Percentiles rank a stretch among this genome's conserved stretches.
Conservation (phyloP, 176 grass and related monocot genomes). For the Hordeum marinum region DNA sequence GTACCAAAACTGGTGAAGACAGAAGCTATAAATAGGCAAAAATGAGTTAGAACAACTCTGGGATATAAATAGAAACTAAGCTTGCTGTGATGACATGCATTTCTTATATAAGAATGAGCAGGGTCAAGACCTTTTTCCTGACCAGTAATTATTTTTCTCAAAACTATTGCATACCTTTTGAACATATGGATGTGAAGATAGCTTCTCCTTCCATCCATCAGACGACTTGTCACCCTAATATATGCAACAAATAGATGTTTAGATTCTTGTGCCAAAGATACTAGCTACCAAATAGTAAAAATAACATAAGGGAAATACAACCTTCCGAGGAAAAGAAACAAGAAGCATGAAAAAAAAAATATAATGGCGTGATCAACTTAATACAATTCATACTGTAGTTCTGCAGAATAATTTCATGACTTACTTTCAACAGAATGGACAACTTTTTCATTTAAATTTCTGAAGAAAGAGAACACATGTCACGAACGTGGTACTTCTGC, state of each 20-base stretch:
- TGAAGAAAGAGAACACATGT: not conserved
- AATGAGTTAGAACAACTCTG: constrained; percentile 9
- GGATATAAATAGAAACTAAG: constrained; percentile 2
- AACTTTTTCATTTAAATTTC: not conserved
- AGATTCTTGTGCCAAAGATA: not conserved
- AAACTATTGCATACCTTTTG: constrained; percentile 44
- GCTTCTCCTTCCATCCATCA: constrained; percentile 66
- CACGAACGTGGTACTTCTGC: not conserved
- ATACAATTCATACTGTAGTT: not conserved
- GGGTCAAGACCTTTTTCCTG: not conserved
- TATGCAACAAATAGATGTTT: constrained; percentile 22
- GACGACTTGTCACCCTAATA: constrained; percentile 46
- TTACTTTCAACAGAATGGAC: not conserved
- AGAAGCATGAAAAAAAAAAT: constrained; percentile 20
- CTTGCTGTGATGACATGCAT: not conserved
- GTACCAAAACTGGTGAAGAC: constrained; percentile 38
- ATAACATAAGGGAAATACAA: not conserved
- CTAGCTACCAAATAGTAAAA: not conserved
- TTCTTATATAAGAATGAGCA: constrained; percentile 18
- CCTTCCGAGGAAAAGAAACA: not conserved
- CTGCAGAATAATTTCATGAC: not conserved
- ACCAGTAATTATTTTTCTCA: not conserved
- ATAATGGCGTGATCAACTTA: not conserved
- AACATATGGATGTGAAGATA: constrained; percentile 73
- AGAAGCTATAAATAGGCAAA: constrained; percentile 55